Percentiles rank a stretch among this genome's conserved stretches.
Conservation (phyloP, 495 filamentous ascomycete genomes). For the Cercophora samala region DNA sequence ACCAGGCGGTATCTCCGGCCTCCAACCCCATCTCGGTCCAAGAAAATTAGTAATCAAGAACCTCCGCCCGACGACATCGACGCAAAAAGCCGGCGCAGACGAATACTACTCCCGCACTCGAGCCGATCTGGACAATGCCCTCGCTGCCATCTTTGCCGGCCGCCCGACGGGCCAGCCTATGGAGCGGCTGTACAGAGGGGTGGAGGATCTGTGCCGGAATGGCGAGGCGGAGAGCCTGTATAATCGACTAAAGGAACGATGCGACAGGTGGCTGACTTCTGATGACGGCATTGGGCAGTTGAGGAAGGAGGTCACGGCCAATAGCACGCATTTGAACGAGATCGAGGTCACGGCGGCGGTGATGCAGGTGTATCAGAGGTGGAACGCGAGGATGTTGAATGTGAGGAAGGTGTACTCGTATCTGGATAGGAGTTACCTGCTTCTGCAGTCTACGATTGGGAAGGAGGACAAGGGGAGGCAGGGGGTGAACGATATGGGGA, state of each 20-base stretch:
- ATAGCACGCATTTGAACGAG: conserved; percentile 35
- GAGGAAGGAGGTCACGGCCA: conserved; percentile 21
- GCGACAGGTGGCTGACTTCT: conserved; percentile 57
- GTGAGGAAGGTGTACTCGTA: conserved; percentile 88
- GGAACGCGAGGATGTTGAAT: conserved; percentile 72
- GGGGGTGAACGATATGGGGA: conserved; percentile 55
- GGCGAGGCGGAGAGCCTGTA: conserved; percentile 64
- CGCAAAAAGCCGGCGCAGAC: conserved; percentile 24
- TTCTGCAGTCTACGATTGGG: conserved; percentile 32
- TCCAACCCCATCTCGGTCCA: conserved; percentile 60
- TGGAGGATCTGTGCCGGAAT: conserved; percentile 83
- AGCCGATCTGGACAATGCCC: conserved; percentile 66
- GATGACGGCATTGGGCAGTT: conserved; percentile 54
- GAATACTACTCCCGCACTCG: conserved; percentile 71
- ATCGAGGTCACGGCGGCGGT: conserved; percentile 62
- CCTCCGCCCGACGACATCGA: conserved; percentile 55
- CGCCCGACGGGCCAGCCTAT: conserved; percentile 62
- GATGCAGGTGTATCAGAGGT: conserved; percentile 68
- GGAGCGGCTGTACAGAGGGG: conserved; percentile 83
- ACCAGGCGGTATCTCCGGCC: conserved; percentile 28
- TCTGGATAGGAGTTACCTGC: conserved; percentile 82
- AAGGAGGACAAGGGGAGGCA: conserved; percentile 42
- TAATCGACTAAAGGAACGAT: conserved; percentile 58
- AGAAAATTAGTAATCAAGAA: conserved; percentile 88
- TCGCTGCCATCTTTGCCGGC: conserved; percentile 66